phyloP scores from a whole-genome alignment of 179 eudicot genomes.

The Pouteria campechiana region DNA sequence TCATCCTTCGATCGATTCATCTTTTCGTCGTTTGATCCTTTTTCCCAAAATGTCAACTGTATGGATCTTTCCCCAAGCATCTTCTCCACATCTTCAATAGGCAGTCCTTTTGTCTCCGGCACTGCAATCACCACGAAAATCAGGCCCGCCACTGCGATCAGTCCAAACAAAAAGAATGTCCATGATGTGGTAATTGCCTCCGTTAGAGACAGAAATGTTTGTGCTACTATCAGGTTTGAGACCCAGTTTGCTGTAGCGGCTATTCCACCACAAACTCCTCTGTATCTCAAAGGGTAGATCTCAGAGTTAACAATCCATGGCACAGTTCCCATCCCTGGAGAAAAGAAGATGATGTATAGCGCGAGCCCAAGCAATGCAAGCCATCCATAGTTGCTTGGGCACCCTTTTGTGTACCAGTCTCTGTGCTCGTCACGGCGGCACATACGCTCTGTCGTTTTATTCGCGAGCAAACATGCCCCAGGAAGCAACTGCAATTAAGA shows the following conservation, averaged over 20 bases:
- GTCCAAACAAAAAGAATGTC: constrained; percentile 19
- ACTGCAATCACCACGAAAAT: constrained; percentile 15
- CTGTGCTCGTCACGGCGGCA: constrained; percentile 14
- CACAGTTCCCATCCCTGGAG: constrained; percentile 26
- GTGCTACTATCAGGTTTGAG: constrained; percentile 21
- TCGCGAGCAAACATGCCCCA: constrained; percentile 13
- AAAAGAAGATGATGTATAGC: constrained; percentile 15
- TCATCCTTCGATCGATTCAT: no score
- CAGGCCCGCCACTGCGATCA: constrained; percentile 13
- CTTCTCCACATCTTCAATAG: constrained; percentile 20
- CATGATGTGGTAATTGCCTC: constrained; percentile 16
- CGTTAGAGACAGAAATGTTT: constrained; percentile 21
- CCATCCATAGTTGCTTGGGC: constrained; percentile 19
- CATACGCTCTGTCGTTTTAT: neutral
- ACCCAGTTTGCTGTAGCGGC: constrained; percentile 25
- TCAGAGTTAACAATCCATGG: constrained; percentile 29
- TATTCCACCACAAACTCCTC: constrained; percentile 25
- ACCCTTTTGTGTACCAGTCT: constrained; percentile 21
- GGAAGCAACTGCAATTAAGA: constrained; percentile 7
- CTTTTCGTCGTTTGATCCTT: no score
- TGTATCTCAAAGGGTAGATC: constrained; percentile 18
- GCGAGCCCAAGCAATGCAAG: constrained; percentile 14
- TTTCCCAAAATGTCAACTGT: constrained; percentile 6
- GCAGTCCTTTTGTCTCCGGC: constrained; percentile 27
- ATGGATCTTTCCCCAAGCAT: constrained; percentile 16